Base-by-base conservation (phyloP, 2,329 filamentous ascomycete species). In the Huntiella bhutanensis region DNA sequence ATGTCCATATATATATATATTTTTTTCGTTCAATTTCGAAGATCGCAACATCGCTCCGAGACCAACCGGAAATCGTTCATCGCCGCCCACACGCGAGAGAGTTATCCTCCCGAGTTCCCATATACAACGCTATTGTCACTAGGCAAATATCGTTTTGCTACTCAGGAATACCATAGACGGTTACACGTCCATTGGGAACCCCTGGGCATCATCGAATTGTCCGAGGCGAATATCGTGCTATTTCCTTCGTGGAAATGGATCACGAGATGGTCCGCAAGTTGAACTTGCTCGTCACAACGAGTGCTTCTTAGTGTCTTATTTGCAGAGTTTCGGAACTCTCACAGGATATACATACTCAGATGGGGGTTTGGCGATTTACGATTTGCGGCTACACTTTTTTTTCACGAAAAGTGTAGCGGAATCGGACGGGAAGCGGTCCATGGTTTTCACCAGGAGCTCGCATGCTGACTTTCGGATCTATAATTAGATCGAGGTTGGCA, bases 401-500 rank as follows among this genome's bases (percentile, higher is more conserved):
- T 52, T 49, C 42, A 22, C 4, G 47, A 48, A 48, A 33, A 41
- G 47, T 49, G 44, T 46, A 41, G 64, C 66, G 73, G 74, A 77
- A 75, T 73, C 73, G 75, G 75, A 77, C 75, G 76, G 76, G 75
- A 77, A 78, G 75, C 75, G 75, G 75, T 79, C 75, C 75, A 79
- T 70, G 72, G 71, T 69, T 68, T 67, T 62, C 62, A 73, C 73
- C 71, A 77, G 75, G 75, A 80, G 75, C 72, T 80, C 75, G 76
- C 75, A 77, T 75, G 76, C 76, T 80, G 75, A 80, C 72, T 78
- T 71, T 69, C 57, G 56, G 67, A 68, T 77, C 72, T 74, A 34
- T 60, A 55, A 66, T 62, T 71, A 98, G 91, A 91, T 98, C 77
- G 91, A 98, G 77, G 88, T 96, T 73, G 91, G 91, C 76, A 87